phyloP scores from a whole-genome alignment of 768 basidiomycete species.

The Serendipita vermifera region DNA sequence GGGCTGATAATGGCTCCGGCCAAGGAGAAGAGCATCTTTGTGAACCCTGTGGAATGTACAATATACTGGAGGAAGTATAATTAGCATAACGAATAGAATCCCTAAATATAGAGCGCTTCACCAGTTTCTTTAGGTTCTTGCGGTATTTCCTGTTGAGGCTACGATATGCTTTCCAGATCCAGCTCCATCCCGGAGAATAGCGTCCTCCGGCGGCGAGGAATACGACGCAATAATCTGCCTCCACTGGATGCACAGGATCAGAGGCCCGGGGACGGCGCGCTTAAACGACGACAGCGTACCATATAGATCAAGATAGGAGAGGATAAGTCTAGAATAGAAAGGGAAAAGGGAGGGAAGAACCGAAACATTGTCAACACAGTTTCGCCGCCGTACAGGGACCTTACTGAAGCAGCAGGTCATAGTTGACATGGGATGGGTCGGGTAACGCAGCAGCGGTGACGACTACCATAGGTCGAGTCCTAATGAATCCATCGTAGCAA shows the following conservation, averaged over 20 bases:
- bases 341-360: slow-evolving; percentile 15
- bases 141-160: slow-evolving; percentile 71
- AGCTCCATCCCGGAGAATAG: slow-evolving; percentile 71
- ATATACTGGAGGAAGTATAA: slow-evolving; percentile 44
- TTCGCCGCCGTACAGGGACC: slow-evolving; percentile 26
- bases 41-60: slow-evolving; percentile 77
- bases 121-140: slow-evolving; percentile 76
- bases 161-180: slow-evolving; percentile 85
- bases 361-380: no score
- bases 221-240: slow-evolving; percentile 77
- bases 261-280: not conserved
- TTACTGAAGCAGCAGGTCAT: slow-evolving; percentile 63
- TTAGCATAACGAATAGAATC: not conserved
- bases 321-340: slow-evolving; percentile 41
- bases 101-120: slow-evolving; percentile 24
- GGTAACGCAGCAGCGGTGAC: slow-evolving; percentile 73
- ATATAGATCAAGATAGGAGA: slow-evolving; percentile 69
- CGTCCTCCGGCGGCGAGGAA: slow-evolving; percentile 73
- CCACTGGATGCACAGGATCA: slow-evolving; percentile 37
- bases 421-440: slow-evolving; percentile 60
- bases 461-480: slow-evolving; percentile 81
- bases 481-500: slow-evolving; percentile 22
- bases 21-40: slow-evolving; percentile 82
- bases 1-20: slow-evolving; percentile 83
- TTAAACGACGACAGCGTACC: slow-evolving; percentile 31